These are phyloP conservation scores for Lichtheimia ramosa DNA, from an alignment of 371 early-diverging fungal genomes.

Conservation along the genomic window DNA sequence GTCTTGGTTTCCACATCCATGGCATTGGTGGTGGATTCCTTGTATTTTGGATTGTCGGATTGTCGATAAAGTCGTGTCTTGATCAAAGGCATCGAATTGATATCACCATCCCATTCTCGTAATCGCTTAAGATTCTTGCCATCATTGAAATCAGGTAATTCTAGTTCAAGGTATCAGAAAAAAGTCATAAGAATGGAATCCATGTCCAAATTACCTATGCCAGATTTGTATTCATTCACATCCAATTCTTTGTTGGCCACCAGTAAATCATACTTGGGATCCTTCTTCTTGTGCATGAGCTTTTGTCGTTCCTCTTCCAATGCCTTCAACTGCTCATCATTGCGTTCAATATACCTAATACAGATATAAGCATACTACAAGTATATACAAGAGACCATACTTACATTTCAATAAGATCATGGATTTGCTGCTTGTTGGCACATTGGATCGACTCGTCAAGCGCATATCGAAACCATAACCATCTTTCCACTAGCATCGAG, in stretches of 20 bases:
- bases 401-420: slow-evolving; percentile 52
- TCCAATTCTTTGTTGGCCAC: slow-evolving; percentile 46
- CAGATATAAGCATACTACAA: too few species aligned
- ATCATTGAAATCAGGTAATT: slow-evolving; percentile 60
- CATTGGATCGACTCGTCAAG: slow-evolving; percentile 44
- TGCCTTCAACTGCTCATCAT: slow-evolving; percentile 55
- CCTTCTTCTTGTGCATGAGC: slow-evolving; percentile 50
- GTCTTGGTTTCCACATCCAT: not conserved
- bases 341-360: slow-evolving; percentile 44
- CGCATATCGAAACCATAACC: slow-evolving; percentile 64
- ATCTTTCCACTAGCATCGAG: slow-evolving; percentile 49
- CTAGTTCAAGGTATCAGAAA: slow-evolving; percentile 22
- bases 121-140: slow-evolving; percentile 52
- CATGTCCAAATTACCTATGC: slow-evolving; percentile 44
- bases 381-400: too few species aligned
- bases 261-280: slow-evolving; percentile 50
- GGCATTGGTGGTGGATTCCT: not conserved
- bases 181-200: not conserved
- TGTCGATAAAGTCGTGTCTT: slow-evolving; percentile 4
- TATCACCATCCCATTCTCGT: slow-evolving; percentile 64
- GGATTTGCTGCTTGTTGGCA: slow-evolving; percentile 48
- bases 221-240: slow-evolving; percentile 54
- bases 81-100: slow-evolving; percentile 47
- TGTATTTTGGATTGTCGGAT: not conserved
- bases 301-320: slow-evolving; percentile 46